Evolutionary conservation across 169 alveolate species (phyloP).

Genomic region (Eimeria acervulina): DNA sequence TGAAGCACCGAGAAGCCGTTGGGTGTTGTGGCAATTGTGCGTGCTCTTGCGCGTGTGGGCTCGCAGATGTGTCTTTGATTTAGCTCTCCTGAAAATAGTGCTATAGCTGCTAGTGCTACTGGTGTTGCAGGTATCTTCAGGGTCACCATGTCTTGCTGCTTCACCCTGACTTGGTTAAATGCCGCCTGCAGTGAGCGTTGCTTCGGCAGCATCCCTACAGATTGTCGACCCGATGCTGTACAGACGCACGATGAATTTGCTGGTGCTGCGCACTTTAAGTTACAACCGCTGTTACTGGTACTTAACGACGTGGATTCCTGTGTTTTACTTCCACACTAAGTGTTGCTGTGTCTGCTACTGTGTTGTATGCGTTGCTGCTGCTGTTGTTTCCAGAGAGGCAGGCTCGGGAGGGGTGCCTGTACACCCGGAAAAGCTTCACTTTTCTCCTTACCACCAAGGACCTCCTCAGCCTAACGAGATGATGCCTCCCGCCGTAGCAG

Average conservation of each 20-base stretch:
- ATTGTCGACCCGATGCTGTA: neutral
- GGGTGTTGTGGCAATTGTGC: neutral
- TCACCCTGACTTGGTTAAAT: constrained; percentile 81
- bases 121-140: constrained; percentile 79
- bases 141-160: constrained; percentile 84
- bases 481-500: constrained; percentile 62
- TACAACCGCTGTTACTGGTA: neutral
- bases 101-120: constrained; percentile 42
- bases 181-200: constrained; percentile 62
- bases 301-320: constrained; percentile 3
- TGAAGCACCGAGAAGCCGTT: neutral
- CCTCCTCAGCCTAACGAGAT: constrained; percentile 75
- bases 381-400: constrained; percentile 61
- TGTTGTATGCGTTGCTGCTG: too few species aligned
- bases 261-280: neutral
- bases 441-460: constrained; percentile 61
- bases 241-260: neutral
- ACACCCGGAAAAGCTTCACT: constrained; percentile 78
- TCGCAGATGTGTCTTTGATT: neutral
- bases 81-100: neutral
- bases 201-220: neutral
- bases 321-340: neutral
- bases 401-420: constrained; percentile 81
- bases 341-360: constrained; percentile 25
- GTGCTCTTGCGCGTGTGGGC: neutral